Conservation (phyloP, 176 grass and related monocot genomes). For the Ananas comosus region DNA sequence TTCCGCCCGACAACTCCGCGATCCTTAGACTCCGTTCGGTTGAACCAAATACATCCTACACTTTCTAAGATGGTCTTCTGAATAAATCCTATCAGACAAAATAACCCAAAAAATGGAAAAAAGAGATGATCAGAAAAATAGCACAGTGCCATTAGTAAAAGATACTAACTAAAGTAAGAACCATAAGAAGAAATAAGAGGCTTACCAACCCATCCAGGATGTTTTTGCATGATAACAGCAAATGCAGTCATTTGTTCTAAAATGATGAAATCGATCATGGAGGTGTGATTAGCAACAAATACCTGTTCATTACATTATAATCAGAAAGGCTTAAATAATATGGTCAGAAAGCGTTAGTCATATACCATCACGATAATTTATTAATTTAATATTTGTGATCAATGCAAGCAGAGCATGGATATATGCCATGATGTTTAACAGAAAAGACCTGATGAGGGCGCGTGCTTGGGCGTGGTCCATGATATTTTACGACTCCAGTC, state of each 20-base stretch:
- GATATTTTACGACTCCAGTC: constrained; percentile 95
- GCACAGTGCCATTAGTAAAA: constrained; percentile 1
- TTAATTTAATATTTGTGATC: background rate
- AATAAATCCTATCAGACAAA: constrained; percentile 64
- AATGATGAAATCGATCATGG: constrained; percentile 99
- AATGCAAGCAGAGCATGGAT: background rate
- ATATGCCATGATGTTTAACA: background rate
- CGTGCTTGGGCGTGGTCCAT: constrained; percentile 90
- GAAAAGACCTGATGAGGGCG: constrained; percentile 67
- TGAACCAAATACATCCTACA: constrained; percentile 98
- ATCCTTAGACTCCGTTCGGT: constrained; percentile 86
- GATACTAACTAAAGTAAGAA: constrained; percentile 4
- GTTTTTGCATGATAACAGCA: constrained; percentile 99
- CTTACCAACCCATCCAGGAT: constrained; percentile 99
- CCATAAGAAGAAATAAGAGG: background rate
- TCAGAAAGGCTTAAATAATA: background rate
- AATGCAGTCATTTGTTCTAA: constrained; percentile 99
- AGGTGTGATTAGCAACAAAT: constrained; percentile 97
- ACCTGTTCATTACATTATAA: constrained; percentile 35
- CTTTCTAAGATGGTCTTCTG: constrained; percentile 85
- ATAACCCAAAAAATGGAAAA: constrained; percentile 4
- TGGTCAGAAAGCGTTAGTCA: background rate
- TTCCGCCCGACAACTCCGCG: constrained; percentile 81
- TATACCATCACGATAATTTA: background rate
- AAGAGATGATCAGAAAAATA: constrained; percentile 14